phyloP scores from a whole-genome alignment of 352 stramenopile genomes.

The Pythium oligandrum region DNA sequence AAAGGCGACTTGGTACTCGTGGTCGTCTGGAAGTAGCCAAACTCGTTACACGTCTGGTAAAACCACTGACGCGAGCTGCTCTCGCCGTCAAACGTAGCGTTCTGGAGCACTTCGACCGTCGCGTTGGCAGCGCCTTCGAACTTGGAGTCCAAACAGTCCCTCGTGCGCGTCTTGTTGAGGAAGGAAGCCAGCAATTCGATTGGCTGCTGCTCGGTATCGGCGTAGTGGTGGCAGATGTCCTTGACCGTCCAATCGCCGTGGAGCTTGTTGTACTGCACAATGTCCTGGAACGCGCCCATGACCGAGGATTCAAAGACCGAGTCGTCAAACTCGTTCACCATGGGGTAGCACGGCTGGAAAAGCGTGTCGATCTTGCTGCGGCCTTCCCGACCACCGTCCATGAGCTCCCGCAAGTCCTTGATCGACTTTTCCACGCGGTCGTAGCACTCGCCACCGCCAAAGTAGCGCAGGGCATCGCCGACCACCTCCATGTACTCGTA shows the following conservation, averaged over 20 bases:
- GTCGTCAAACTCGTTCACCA: slow-evolving; percentile 76
- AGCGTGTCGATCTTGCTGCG: slow-evolving; percentile 38
- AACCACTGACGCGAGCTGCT: slow-evolving; percentile 77
- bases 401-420: slow-evolving; percentile 36
- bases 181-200: slow-evolving; percentile 53
- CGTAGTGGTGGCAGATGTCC: slow-evolving; percentile 62
- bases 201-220: slow-evolving; percentile 15
- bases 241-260: slow-evolving; percentile 44
- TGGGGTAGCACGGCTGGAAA: slow-evolving; percentile 66
- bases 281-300: slow-evolving; percentile 76
- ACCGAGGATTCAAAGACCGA: slow-evolving; percentile 73
- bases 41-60: slow-evolving; percentile 89
- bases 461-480: slow-evolving; percentile 69
- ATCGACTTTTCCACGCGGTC: slow-evolving; percentile 63
- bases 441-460: slow-evolving; percentile 81
- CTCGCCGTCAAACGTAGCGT: slow-evolving; percentile 61
- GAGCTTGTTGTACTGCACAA: slow-evolving; percentile 70
- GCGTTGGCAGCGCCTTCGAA: slow-evolving; percentile 64
- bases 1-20: slow-evolving; percentile 57
- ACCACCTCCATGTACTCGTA: slow-evolving; percentile 88
- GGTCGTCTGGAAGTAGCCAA: slow-evolving; percentile 85
- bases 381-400: slow-evolving; percentile 44
- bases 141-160: slow-evolving; percentile 71
- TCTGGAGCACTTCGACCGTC: slow-evolving; percentile 57
- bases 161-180: slow-evolving; percentile 44